phyloP scores from a whole-genome alignment of 176 grass and related monocot species.

The Zizania latifolia region DNA sequence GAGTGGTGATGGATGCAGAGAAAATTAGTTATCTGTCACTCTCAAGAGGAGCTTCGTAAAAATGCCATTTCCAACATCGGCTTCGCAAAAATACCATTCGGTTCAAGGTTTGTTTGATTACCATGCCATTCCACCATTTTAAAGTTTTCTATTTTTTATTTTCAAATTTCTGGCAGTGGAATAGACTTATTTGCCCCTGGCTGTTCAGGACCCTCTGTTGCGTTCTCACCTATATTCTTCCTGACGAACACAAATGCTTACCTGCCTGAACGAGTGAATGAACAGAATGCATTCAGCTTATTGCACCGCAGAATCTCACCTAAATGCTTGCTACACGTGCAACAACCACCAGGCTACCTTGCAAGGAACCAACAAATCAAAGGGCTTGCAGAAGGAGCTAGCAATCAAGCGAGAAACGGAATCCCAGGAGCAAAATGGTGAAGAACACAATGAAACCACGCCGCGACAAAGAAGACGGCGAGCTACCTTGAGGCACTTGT shows the following conservation, averaged over 20 bases:
- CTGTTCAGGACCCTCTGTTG: too few species aligned
- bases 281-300: not conserved
- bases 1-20: too few species aligned
- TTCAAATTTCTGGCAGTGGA: too few species aligned
- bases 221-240: too few species aligned
- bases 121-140: too few species aligned
- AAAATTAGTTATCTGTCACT: too few species aligned
- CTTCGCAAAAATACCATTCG: too few species aligned
- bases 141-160: too few species aligned
- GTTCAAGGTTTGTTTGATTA: too few species aligned
- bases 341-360: not conserved
- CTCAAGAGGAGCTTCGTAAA: too few species aligned
- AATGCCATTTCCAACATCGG: too few species aligned
- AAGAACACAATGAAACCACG: not conserved
- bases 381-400: not conserved
- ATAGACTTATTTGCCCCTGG: too few species aligned
- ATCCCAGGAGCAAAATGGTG: not conserved
- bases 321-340: not conserved
- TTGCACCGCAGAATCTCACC: not conserved
- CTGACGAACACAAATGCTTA: not conserved
- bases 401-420: not conserved
- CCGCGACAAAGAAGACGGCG: not conserved
- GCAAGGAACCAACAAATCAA: not conserved
- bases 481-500: constrained; percentile 61
- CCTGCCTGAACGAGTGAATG: not conserved